These are phyloP conservation scores for Cardamine occulta DNA, from an alignment of 345 rosid species.

Conservation along the genomic window DNA sequence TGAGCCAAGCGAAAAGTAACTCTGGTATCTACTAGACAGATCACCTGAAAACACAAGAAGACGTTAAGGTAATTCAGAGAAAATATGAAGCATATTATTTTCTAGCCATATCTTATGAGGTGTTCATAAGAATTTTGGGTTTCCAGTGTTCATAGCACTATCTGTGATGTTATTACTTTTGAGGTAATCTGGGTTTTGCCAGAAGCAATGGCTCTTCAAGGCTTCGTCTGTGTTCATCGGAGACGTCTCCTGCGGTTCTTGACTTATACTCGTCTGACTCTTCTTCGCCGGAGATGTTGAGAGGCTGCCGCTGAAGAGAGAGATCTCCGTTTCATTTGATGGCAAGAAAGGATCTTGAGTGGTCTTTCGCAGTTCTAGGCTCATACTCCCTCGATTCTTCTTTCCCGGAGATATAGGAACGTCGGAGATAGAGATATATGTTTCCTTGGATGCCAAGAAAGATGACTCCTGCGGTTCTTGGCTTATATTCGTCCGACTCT, in stretches of 20 bases:
- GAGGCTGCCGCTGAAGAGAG: neutral
- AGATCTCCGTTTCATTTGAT: neutral
- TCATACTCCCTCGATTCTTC: neutral
- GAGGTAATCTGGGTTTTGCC: neutral
- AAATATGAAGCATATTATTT: neutral
- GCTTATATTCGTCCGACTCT: neutral
- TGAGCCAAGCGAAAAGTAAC: slow-evolving; percentile 1
- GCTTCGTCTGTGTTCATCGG: neutral
- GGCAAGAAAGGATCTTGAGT: neutral
- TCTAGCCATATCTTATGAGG: neutral
- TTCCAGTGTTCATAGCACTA: slow-evolving; percentile 54
- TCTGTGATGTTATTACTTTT: neutral
- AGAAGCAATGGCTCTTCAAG: neutral
- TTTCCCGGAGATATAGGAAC: neutral
- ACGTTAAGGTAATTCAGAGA: neutral
- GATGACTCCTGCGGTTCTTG: neutral
- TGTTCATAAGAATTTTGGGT: slow-evolving; percentile 48
- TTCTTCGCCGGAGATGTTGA: neutral
- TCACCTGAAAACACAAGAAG: slow-evolving; percentile 3
- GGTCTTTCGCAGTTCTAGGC: neutral
- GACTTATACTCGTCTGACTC: neutral
- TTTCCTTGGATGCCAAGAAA: neutral
- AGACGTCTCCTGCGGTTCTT: neutral
- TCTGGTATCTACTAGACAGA: neutral
- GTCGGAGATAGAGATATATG: neutral